These are phyloP conservation scores for Kodamaea sagamina DNA, from an alignment of 805 yeast species.

Conservation along the genomic window DNA sequence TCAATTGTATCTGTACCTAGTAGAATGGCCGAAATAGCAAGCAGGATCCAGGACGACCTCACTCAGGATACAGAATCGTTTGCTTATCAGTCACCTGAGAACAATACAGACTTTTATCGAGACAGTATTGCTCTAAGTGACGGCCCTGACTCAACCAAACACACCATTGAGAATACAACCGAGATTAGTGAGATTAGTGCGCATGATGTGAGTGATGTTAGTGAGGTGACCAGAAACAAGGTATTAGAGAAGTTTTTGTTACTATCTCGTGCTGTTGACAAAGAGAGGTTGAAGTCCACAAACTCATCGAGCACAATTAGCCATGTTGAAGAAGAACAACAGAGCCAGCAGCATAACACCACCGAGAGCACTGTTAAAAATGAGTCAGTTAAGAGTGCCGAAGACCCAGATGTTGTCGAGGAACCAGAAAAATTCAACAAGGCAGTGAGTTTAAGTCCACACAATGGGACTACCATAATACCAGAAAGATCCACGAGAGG, in stretches of 20 bases:
- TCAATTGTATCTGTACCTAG: background rate
- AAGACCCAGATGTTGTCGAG: background rate
- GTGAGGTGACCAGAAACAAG: slow-evolving; percentile 1
- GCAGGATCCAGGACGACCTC: slow-evolving; percentile 6
- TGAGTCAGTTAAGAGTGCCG: background rate
- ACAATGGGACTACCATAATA: slow-evolving; percentile 11
- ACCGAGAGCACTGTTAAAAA: slow-evolving; percentile 9
- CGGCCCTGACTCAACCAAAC: background rate
- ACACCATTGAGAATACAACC: background rate
- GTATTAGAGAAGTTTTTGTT: slow-evolving; percentile 8
- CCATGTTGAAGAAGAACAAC: background rate
- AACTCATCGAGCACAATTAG: slow-evolving; percentile 2
- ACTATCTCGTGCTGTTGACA: slow-evolving; percentile 8
- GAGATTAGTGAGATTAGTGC: slow-evolving; percentile 2
- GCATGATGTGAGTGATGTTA: background rate
- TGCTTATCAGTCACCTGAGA: slow-evolving; percentile 11
- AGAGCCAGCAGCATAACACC: slow-evolving; percentile 1
- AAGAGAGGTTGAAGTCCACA: slow-evolving; percentile 2
- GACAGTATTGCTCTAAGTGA: background rate
- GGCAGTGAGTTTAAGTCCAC: slow-evolving; percentile 10
- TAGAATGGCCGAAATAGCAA: slow-evolving; percentile 1
- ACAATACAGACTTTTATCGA: slow-evolving; percentile 5
- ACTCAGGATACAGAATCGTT: slow-evolving; percentile 12
- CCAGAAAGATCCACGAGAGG: slow-evolving; percentile 10
- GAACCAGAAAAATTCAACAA: background rate